Evolutionary conservation across 2,329 filamentous ascomycete species (phyloP).

Genomic region (Cytospora piceicola): DNA sequence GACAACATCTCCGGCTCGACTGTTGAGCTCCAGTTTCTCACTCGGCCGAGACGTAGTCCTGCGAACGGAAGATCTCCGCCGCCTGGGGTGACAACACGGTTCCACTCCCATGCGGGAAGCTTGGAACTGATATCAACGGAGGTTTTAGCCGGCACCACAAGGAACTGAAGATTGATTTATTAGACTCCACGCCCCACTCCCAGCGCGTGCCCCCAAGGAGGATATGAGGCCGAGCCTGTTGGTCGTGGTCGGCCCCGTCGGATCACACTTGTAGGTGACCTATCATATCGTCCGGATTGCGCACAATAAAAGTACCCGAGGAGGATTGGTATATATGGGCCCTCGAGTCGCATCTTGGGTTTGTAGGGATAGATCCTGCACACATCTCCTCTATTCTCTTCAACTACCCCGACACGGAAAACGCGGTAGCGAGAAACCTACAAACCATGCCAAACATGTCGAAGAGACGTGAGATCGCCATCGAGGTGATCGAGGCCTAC

Average conservation of each 20-base stretch:
- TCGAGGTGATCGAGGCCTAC: constrained; percentile 19
- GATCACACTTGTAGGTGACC: not conserved
- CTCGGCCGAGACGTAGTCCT: not conserved
- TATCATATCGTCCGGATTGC: not conserved
- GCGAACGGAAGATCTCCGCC: not conserved
- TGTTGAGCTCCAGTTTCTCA: not conserved
- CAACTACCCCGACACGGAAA: not conserved
- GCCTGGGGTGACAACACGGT: not conserved
- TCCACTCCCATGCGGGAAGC: not conserved
- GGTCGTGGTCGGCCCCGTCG: not conserved
- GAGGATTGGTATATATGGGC: not conserved
- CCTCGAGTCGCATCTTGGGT: not conserved
- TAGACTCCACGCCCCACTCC: not conserved
- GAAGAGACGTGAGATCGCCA: constrained; percentile 15
- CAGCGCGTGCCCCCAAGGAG: not conserved
- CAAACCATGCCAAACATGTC: constrained; percentile 5
- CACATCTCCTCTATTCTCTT: not conserved
- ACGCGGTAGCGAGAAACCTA: not conserved
- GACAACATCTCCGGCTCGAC: not conserved
- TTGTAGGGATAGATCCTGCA: not conserved
- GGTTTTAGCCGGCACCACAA: not conserved
- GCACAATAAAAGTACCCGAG: not conserved
- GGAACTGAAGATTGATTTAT: not conserved
- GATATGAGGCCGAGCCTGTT: not conserved
- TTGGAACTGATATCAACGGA: not conserved